A percentile compares a stretch with the other conserved stretches of the same genome.
These are phyloP conservation scores for Euclidium syriacum DNA, from an alignment of 345 rosid genomes.

Conservation along the genomic window DNA sequence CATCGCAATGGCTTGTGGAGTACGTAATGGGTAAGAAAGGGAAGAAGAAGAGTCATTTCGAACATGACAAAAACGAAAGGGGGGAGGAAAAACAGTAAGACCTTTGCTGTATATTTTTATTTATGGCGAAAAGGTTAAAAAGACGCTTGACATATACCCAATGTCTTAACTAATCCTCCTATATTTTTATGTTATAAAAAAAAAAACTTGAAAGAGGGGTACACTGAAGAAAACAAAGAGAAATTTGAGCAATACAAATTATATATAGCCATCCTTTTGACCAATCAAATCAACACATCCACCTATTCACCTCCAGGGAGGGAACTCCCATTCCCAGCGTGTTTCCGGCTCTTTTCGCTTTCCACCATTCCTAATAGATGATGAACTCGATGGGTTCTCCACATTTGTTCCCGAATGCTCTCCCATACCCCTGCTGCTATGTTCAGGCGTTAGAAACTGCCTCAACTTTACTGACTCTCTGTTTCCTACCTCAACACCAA, in stretches of 20 bases:
- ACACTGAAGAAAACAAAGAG: too few relatives aligned
- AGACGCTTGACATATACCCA: too few relatives aligned
- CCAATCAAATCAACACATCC: too few relatives aligned
- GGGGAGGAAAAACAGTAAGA: too few relatives aligned
- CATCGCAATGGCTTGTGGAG: constrained; percentile 81
- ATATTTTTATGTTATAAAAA: too few relatives aligned
- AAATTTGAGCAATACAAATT: too few relatives aligned
- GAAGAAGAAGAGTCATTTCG: constrained; percentile 51
- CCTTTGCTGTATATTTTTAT: too few relatives aligned
- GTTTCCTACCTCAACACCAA: constrained; percentile 55
- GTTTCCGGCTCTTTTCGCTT: constrained; percentile 86
- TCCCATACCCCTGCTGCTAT: constrained; percentile 43
- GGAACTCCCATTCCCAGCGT: constrained; percentile 88
- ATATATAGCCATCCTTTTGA: too few relatives aligned
- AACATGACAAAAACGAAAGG: too few relatives aligned
- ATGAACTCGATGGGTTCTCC: constrained; percentile 57
- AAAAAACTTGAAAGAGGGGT: too few relatives aligned
- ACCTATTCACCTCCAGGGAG: constrained; percentile 79
- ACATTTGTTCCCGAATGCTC: constrained; percentile 51
- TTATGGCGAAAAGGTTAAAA: too few relatives aligned
- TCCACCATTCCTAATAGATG: constrained; percentile 46
- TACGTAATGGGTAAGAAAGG: constrained; percentile 63
- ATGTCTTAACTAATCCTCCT: too few relatives aligned
- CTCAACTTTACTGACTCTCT: constrained; percentile 47
- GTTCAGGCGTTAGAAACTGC: constrained; percentile 57